A percentile compares a stretch with the other conserved stretches of the same genome.
These are phyloP conservation scores for Fusarium sterilihyphosum DNA, from an alignment of 2,329 filamentous ascomycete species.

Conservation along the genomic window DNA sequence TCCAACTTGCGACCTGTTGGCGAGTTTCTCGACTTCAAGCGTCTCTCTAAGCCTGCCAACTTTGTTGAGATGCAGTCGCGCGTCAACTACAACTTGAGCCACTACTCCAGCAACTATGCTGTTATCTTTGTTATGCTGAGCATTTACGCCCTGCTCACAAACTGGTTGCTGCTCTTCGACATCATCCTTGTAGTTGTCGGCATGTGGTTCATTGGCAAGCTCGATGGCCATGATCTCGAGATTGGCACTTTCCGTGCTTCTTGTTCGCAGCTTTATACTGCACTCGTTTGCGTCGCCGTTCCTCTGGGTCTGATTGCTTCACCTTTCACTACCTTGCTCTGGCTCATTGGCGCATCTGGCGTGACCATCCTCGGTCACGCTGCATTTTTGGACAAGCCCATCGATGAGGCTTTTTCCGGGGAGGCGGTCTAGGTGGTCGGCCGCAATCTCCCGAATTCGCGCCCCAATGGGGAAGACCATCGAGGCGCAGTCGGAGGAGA, in stretches of 20 bases:
- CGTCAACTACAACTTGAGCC: constrained; percentile 95
- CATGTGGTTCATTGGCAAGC: constrained; percentile 90
- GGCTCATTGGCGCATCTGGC: constrained; percentile 95
- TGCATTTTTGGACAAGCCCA: constrained; percentile 95
- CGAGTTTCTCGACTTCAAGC: constrained; percentile 97
- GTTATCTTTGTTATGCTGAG: constrained; percentile 93
- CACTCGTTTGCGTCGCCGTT: constrained; percentile 82
- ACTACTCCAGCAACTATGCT: constrained; percentile 99
- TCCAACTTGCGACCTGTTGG: constrained; percentile 89
- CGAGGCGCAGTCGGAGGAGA: constrained; percentile 81
- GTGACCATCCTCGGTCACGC: constrained; percentile 96
- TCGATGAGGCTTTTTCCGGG: constrained; percentile 99
- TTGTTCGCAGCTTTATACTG: constrained; percentile 93
- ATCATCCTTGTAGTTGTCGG: constrained; percentile 87
- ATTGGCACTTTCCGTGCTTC: constrained; percentile 85
- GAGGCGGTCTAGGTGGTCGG: constrained; percentile 99
- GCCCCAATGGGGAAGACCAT: constrained; percentile 99
- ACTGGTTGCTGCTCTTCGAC: constrained; percentile 87
- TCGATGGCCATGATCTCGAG: constrained; percentile 88
- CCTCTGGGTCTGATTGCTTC: constrained; percentile 87
- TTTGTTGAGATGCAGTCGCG: constrained; percentile 90
- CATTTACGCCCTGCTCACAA: constrained; percentile 94
- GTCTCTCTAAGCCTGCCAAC: constrained; percentile 91
- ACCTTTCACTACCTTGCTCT: constrained; percentile 85
- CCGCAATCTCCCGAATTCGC: constrained; percentile 96